Percentiles rank a stretch among this genome's conserved stretches.
These are phyloP conservation scores for Aspergillus sclerotiicarbonarius DNA, from an alignment of 495 filamentous ascomycete genomes.

Conservation along the genomic window DNA sequence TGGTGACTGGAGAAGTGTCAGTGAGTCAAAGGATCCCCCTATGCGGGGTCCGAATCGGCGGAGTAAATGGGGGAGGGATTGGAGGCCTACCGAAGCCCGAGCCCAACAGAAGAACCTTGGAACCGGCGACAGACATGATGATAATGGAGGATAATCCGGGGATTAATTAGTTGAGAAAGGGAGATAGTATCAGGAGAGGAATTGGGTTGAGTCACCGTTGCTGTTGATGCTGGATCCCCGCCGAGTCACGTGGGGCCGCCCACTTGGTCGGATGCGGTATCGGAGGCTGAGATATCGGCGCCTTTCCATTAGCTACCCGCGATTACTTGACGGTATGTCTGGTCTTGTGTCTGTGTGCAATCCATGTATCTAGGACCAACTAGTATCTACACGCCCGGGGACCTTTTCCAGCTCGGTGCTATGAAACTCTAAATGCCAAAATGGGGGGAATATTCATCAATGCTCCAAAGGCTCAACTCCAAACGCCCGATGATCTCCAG, in stretches of 20 bases:
- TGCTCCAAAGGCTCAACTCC: no score
- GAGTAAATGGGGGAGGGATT: background rate
- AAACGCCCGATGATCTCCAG: no score
- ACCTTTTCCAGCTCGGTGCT: no score
- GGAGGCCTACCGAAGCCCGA: conserved; percentile 62
- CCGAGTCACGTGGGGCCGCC: conserved; percentile 20
- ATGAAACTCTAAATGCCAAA: no score
- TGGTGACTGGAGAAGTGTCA: conserved; percentile 51
- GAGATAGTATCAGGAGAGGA: conserved; percentile 13
- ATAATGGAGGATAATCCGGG: conserved; percentile 1
- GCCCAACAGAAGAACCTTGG: conserved; percentile 69
- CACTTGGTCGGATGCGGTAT: conserved; percentile 13
- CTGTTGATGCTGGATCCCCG: conserved; percentile 10
- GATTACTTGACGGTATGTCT: background rate
- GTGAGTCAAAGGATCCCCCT: background rate
- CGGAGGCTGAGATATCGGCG: conserved; percentile 8
- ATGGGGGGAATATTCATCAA: no score
- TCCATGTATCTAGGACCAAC: no score
- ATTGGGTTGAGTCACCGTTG: conserved; percentile 5
- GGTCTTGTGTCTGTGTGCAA: no score
- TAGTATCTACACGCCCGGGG: no score
- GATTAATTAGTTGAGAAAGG: conserved; percentile 6
- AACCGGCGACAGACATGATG: conserved; percentile 43
- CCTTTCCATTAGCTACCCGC: background rate
- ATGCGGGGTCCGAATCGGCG: background rate